Conservation (phyloP, 352 stramenopile species). For the Phytophthora europaea region DNA sequence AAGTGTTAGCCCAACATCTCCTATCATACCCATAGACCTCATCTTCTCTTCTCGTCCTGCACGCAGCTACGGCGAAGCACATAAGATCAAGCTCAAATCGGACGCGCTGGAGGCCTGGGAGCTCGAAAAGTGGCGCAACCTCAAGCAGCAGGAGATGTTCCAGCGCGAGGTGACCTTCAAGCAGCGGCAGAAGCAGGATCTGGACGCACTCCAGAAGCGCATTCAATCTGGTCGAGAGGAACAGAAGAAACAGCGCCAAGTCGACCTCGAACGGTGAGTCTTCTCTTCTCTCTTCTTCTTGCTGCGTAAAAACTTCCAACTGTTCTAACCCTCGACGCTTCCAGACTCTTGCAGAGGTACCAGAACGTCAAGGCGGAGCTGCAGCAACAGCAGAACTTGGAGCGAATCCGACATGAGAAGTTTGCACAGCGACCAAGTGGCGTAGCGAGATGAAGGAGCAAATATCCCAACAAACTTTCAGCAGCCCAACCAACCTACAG, state of each 20-base stretch:
- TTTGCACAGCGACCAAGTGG: conserved; percentile 59
- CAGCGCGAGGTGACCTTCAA: conserved; percentile 97
- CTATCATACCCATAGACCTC: neutral
- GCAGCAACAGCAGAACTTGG: conserved; percentile 95
- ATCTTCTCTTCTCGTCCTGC: conserved; percentile 1
- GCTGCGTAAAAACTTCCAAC: neutral
- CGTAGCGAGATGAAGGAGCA: conserved; percentile 22
- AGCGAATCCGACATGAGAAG: conserved; percentile 91
- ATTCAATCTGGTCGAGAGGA: conserved; percentile 95
- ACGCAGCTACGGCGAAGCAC: conserved; percentile 91
- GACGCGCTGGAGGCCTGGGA: conserved; percentile 96
- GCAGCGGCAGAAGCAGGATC: conserved; percentile 92
- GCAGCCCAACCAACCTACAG: neutral
- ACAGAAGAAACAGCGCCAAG: conserved; percentile 95
- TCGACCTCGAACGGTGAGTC: conserved; percentile 91
- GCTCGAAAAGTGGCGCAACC: conserved; percentile 95
- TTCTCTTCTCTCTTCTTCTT: neutral
- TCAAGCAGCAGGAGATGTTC: conserved; percentile 96
- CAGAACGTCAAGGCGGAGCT: conserved; percentile 97
- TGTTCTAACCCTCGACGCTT: neutral
- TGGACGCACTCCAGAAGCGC: conserved; percentile 94
- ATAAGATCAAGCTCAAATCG: conserved; percentile 98
- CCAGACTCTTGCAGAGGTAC: conserved; percentile 92
- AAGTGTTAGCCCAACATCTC: conserved; percentile 19
- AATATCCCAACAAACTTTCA: neutral